A percentile compares a stretch with the other conserved stretches of the same genome.
Conservation (phyloP, 345 rosid genomes). For the Lepidium didymum region DNA sequence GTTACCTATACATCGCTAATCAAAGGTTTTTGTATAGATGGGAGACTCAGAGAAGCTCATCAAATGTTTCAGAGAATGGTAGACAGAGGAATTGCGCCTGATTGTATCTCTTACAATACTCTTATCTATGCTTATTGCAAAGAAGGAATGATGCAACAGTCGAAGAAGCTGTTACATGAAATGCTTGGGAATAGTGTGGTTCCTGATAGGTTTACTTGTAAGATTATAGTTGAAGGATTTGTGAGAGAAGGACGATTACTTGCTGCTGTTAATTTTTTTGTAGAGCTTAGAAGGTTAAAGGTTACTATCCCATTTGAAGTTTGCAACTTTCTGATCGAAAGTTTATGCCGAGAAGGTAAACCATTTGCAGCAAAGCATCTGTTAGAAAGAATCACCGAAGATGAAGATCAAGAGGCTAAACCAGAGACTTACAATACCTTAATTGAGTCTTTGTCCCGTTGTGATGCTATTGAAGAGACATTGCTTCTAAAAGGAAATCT, state of each 20-base stretch:
- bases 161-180: conserved; percentile 48
- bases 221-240: conserved; percentile 51
- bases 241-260: conserved; percentile 45
- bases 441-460: conserved; percentile 47
- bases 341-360: conserved; percentile 53
- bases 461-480: conserved; percentile 41
- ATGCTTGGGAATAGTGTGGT: conserved; percentile 59
- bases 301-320: conserved; percentile 41
- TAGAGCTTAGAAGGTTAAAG: conserved; percentile 55
- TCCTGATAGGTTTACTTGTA: conserved; percentile 59
- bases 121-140: conserved; percentile 70
- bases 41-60: conserved; percentile 71
- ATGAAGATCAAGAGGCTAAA: conserved; percentile 39
- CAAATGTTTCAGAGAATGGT: conserved; percentile 70
- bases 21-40: conserved; percentile 77
- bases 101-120: conserved; percentile 60
- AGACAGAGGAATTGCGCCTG: conserved; percentile 58
- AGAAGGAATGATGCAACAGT: conserved; percentile 57
- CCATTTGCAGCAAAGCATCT: conserved; percentile 87
- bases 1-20: conserved; percentile 70
- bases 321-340: conserved; percentile 43
- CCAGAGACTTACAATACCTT: conserved; percentile 37
- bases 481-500: conserved; percentile 53
- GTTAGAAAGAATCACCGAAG: conserved; percentile 34
- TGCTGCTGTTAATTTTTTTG: conserved; percentile 70